Evolutionary conservation across 768 basidiomycete species (phyloP), one percentile per base, ranked within the genome.

Genomic region (Pleurotus platypus): DNA sequence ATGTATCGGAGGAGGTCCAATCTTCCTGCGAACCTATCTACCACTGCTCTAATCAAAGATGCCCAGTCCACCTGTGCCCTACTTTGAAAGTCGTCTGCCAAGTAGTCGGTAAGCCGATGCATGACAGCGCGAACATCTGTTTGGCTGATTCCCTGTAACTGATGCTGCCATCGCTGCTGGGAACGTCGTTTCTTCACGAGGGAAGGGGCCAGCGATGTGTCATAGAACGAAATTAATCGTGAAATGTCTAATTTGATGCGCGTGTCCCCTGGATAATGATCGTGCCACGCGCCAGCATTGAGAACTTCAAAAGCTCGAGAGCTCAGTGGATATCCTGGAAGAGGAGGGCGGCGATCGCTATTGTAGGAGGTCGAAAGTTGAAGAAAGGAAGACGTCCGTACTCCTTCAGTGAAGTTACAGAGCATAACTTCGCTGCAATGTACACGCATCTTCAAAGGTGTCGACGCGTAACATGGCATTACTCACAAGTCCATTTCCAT

Each of bases 21-120:
- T 13, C 75, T 64, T 16, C 66, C 64, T 1, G 69, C 64, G 56
- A 70, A 71, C 5, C 73, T 72, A 43, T 74, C 64, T 9, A 63
- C 60, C 6, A 72, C 59, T 37, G 69, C 66, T 16, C 66, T 64
- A 4, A 68, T 46, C 18, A 75, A 60, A 2, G 67, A 60, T 18
- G 49, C 56, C 75, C 76, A 77, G 51, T 76, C 73, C 5, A 75
- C 53, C 0, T 64, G 65, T 42, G 72, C 76, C 20, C 54, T 56
- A 16, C 37, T 9, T 45, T 8, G n/a, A 6, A n/a, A 9, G 18
- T 58, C 43, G 5, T 42, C 55, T 11, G 47, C 57, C 5, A 67
- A 49, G 13, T 61, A 56, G 1, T 60, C 60, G 24, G 53, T 55
- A 2, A 73, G 55, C 18, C 59, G 60, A 22, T 58, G 20, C 56